Conservation (phyloP, 805 yeast species). For the Saturnispora gosingensis region DNA sequence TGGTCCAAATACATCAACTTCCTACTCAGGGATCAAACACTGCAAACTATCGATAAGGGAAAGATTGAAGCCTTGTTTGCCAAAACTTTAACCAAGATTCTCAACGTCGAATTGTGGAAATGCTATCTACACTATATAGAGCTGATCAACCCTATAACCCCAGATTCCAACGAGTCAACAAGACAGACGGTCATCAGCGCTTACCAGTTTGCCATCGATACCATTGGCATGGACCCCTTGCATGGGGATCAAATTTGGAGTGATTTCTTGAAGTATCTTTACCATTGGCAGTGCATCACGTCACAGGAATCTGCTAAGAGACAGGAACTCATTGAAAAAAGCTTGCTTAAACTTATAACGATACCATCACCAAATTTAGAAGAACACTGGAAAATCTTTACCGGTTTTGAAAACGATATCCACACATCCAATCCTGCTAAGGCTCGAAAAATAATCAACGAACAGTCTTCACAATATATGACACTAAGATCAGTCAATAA, state of each 20-base stretch:
- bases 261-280: constrained; percentile 72
- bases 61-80: constrained; percentile 57
- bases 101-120: constrained; percentile 63
- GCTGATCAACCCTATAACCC: constrained; percentile 55
- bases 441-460: constrained; percentile 78
- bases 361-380: constrained; percentile 74
- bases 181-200: constrained; percentile 68
- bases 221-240: constrained; percentile 67
- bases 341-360: constrained; percentile 59
- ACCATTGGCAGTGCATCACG: constrained; percentile 66
- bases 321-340: constrained; percentile 62
- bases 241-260: constrained; percentile 66
- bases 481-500: constrained; percentile 68
- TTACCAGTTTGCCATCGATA: constrained; percentile 69
- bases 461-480: constrained; percentile 78
- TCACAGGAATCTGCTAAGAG: constrained; percentile 83
- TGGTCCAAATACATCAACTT: constrained; percentile 69
- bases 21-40: constrained; percentile 27
- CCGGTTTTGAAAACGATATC: constrained; percentile 69
- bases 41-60: constrained; percentile 54
- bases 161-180: constrained; percentile 71
- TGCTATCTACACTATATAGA: constrained; percentile 73
- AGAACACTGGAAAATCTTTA: constrained; percentile 69
- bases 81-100: constrained; percentile 51
- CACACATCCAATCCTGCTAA: constrained; percentile 34